Evolutionary conservation across 805 yeast genomes (phyloP), one percentile per base, ranked within the genome.

Genomic region (Candida broadrunensis): DNA sequence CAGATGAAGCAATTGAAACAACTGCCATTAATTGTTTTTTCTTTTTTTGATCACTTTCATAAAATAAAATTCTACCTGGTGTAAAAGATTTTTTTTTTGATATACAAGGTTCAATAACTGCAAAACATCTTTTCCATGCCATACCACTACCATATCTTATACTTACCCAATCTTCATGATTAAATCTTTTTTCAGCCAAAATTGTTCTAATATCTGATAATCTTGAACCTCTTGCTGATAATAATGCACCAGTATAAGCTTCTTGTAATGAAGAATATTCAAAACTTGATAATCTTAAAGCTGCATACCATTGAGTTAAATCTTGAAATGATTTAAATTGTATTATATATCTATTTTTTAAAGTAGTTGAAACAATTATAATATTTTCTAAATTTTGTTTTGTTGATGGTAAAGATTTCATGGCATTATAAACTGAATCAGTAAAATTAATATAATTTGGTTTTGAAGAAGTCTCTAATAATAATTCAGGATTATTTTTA

Each of bases 111-210:
- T 85, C 86, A 42, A 91, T 77, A 9, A 90, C 96, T 2, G 96
- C 91, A 68, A 78, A 93, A 56, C 97, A 91, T 44, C 95, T 76
- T 56, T 83, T 86, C 97, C 97, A 93, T 1, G 97, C 96, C 95
- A 88, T 88, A 18, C 99, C 99, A 8, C 93, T 78, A 15, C 99
- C 98, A 61, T 91, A 93, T 49, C 98, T 74, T 14, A 93, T 95
- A 58, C 89, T 78, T 33, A 85, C 89, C 97, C 97, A 91, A 54
- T 90, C 97, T 61, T 88, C 96, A 56, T 88, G 93, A 44, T 78
- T 80, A 58, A 81, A 86, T 55, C 91, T 83, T 15, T 93, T 83
- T 48, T 86, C 96, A 1, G 95, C 84, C 43, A 93, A 71, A 34
- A 93, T 73, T 13, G 91, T 85, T 45, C 86, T 78, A 46, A 93